phyloP scores from a whole-genome alignment of 2,329 filamentous ascomycete genomes.

The Pseudogymnoascus sp. region DNA sequence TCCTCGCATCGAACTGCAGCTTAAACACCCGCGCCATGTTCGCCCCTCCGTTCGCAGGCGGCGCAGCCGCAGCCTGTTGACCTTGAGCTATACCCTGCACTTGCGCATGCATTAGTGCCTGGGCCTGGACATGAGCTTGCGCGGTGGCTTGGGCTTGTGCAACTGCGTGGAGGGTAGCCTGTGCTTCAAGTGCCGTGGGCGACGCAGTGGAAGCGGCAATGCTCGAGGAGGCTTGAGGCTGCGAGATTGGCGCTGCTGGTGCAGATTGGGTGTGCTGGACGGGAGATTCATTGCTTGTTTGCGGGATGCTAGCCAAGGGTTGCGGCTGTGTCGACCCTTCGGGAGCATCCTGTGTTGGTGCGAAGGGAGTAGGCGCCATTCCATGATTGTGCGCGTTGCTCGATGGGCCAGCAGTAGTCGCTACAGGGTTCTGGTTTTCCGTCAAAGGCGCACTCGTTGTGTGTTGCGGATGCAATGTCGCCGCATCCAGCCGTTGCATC shows the following conservation, averaged over 20 bases:
- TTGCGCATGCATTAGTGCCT: conserved; percentile 25
- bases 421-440: background rate
- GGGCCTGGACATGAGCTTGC: background rate
- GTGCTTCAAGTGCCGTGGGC: background rate
- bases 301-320: background rate
- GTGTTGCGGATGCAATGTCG: background rate
- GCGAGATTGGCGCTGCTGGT: background rate
- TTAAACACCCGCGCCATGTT: conserved; percentile 74
- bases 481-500: background rate
- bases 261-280: background rate
- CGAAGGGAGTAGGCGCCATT: background rate
- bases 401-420: background rate
- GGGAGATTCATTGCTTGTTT: background rate
- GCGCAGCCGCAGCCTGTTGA: conserved; percentile 13
- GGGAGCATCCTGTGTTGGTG: background rate
- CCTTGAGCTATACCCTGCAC: conserved; percentile 28
- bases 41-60: background rate
- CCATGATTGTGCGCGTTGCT: background rate
- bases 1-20: conserved; percentile 86
- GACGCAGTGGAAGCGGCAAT: background rate
- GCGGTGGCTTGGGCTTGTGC: background rate
- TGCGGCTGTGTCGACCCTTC: background rate
- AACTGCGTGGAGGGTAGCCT: background rate
- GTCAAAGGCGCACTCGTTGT: background rate
- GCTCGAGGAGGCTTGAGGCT: background rate